Evolutionary conservation across 2,329 filamentous ascomycete species (phyloP), one percentile per base, ranked within the genome.

Genomic region (Tolypocladium amazonense): DNA sequence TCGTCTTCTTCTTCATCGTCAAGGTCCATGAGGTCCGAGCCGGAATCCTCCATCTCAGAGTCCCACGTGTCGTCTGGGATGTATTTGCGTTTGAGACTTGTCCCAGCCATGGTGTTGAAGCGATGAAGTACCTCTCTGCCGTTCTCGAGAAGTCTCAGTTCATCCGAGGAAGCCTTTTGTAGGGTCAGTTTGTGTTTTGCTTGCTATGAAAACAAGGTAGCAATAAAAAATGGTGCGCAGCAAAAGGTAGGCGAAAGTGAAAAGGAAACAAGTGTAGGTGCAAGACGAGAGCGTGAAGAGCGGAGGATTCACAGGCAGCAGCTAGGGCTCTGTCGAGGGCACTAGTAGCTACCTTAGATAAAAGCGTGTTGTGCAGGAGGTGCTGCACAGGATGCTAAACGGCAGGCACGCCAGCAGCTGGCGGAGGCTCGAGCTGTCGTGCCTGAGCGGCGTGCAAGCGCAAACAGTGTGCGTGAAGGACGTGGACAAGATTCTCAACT

Each of bases 141-240:
- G 67, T 73, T 73, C 39, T 71, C 63, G 14, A 72, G 62, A 5
- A 63, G 59, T 57, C 71, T 56, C 0, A 76, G 67, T 12, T 73
- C 61, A 25, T 67, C 60, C 27, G 69, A 63, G 23, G 68, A 60
- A 55, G 76, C 62, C 74, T 76, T 64, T 27, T 37, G 25, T 37
- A 41, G 8, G 53, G 66, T 69, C 59, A 70, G 66, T 60, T 5
- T 18, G 14, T 11, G 33, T 54, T 35, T 35, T 20, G 18, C 30
- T 15, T 23, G 20, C 12, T 4, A 20, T 15, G 6, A 23, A 23
- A 33, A 35, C 23, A 30, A 54, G 50, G 20, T 20, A 20, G 20
- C 11, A 1, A 23, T 11, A 9, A 9, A 27, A 30, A 15, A 8
- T 12, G 9, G 12, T n/a, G 14, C n/a, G 15, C 6, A 20, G 23